These are phyloP conservation scores for Cyberlindnera sargentensis DNA, from an alignment of 805 yeast genomes.

Conservation along the genomic window DNA sequence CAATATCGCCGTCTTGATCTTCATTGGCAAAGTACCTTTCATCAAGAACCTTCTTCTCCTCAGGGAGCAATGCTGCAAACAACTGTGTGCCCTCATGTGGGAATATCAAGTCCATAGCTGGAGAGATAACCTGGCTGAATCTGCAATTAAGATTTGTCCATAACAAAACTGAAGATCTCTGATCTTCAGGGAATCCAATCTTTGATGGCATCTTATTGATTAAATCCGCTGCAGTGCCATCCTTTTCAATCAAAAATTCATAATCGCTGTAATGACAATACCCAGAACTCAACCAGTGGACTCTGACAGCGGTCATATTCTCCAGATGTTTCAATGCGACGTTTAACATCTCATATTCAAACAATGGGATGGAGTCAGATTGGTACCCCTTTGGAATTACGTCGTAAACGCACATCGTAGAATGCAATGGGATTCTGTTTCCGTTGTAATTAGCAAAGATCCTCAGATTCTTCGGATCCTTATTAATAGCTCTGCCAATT, in stretches of 20 bases:
- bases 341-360: constrained; percentile 73
- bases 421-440: constrained; percentile 42
- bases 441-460: constrained; percentile 57
- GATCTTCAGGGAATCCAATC: constrained; percentile 42
- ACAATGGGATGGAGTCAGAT: constrained; percentile 32
- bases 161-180: constrained; percentile 39
- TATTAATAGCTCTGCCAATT: constrained; percentile 46
- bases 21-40: constrained; percentile 16
- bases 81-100: constrained; percentile 32
- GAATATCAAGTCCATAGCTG: constrained; percentile 31
- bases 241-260: constrained; percentile 63
- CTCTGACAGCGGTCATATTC: constrained; percentile 54
- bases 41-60: constrained; percentile 14
- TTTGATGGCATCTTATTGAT: constrained; percentile 50
- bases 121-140: constrained; percentile 30
- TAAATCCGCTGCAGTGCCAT: constrained; percentile 48
- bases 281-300: constrained; percentile 70
- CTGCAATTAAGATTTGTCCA: constrained; percentile 44
- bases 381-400: constrained; percentile 28
- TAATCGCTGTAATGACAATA: constrained; percentile 60
- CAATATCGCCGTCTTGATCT: constrained; percentile 10
- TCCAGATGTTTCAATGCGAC: constrained; percentile 75
- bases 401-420: constrained; percentile 26
- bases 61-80: constrained; percentile 43
- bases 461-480: constrained; percentile 56